These are phyloP conservation scores for Rhododendron ovatum DNA, from an alignment of 148 eudicot genomes.

Conservation along the genomic window DNA sequence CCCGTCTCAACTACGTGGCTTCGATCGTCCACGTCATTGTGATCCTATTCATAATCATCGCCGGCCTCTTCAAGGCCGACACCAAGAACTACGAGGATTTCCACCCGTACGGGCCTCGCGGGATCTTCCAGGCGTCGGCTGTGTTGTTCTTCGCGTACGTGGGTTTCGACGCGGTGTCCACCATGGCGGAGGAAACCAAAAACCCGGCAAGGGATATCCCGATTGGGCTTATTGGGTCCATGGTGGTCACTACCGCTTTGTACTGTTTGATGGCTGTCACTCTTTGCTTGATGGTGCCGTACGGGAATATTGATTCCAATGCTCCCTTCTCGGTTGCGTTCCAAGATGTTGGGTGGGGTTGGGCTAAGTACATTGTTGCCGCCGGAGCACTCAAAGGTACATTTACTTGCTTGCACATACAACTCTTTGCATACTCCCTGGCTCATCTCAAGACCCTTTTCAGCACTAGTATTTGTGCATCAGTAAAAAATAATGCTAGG, in stretches of 20 bases:
- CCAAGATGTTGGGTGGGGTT: constrained; percentile 37
- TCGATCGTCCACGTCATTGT: constrained; percentile 43
- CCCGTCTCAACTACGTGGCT: constrained; percentile 50
- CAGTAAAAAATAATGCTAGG: too few species aligned
- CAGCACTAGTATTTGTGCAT: too few species aligned
- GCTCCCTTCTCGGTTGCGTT: constrained; percentile 55
- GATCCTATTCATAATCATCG: constrained; percentile 51
- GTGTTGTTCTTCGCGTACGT: constrained; percentile 63
- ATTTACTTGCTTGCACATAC: not conserved
- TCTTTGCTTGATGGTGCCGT: constrained; percentile 51
- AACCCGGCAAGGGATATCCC: constrained; percentile 53
- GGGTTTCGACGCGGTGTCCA: constrained; percentile 57
- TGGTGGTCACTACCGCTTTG: constrained; percentile 22
- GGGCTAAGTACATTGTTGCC: constrained; percentile 53
- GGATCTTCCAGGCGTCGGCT: constrained; percentile 52
- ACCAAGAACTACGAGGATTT: constrained; percentile 28
- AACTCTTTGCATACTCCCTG: not conserved
- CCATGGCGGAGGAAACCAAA: constrained; percentile 59
- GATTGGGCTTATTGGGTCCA: constrained; percentile 48
- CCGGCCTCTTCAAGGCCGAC: constrained; percentile 49
- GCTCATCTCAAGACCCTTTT: too few species aligned
- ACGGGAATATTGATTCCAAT: constrained; percentile 23
- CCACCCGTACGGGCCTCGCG: constrained; percentile 27
- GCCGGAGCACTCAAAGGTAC: constrained; percentile 44
- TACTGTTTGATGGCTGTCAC: constrained; percentile 36